phyloP scores from a whole-genome alignment of 495 filamentous ascomycete species.

The Hypoxylon cercidicola region DNA sequence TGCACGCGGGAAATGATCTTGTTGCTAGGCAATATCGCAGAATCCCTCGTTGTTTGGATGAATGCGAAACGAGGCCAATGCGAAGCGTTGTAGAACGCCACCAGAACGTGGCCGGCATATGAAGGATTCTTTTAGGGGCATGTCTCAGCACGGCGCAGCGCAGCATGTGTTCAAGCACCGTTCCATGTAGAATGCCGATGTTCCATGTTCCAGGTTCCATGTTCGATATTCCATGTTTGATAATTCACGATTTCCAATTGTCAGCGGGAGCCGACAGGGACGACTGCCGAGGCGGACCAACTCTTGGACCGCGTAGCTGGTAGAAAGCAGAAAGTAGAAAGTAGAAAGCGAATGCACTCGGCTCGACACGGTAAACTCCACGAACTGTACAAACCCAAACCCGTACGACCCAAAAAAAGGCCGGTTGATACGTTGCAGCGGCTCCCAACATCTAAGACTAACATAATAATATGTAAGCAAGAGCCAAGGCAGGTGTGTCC shows the following conservation, averaged over 20 bases:
- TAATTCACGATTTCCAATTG: neutral
- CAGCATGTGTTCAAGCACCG: neutral
- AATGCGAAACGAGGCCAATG: slow-evolving; percentile 37
- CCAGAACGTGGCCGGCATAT: slow-evolving; percentile 36
- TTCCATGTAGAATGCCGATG: slow-evolving; percentile 7
- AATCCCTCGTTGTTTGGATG: slow-evolving; percentile 38
- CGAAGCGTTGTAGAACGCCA: slow-evolving; percentile 30
- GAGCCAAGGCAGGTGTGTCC: neutral
- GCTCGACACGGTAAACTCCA: slow-evolving; percentile 12
- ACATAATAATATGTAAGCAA: neutral
- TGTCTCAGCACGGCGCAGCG: slow-evolving; percentile 37
- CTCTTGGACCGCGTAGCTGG: neutral
- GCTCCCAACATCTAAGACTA: slow-evolving; percentile 2
- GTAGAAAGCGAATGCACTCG: slow-evolving; percentile 3
- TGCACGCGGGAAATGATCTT: slow-evolving; percentile 30
- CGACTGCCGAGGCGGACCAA: slow-evolving; percentile 34
- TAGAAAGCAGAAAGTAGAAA: too few relatives aligned
- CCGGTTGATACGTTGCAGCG: slow-evolving; percentile 42
- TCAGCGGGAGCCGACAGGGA: slow-evolving; percentile 17
- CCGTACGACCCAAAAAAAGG: neutral
- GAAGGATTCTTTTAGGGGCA: slow-evolving; percentile 31
- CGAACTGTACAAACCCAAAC: neutral
- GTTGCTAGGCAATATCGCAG: slow-evolving; percentile 38
- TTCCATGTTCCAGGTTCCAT: too few relatives aligned
- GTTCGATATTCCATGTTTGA: neutral